Conservation (phyloP, 495 filamentous ascomycete genomes). For the Trichoderma asperelloides region DNA sequence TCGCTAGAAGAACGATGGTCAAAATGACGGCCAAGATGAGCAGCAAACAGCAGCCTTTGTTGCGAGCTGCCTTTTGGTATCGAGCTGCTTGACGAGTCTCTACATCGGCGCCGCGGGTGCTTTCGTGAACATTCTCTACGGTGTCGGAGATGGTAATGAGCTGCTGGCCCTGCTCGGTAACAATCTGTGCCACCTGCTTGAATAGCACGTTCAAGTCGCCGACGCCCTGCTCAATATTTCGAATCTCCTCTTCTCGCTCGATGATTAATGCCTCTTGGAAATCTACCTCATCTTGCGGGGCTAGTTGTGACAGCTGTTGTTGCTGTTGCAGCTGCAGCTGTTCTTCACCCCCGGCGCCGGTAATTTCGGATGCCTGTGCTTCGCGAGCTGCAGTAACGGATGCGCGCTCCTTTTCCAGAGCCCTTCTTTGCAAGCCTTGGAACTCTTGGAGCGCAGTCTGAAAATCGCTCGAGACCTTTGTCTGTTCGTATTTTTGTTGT, state of each 20-base stretch:
- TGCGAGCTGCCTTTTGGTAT: conserved; percentile 88
- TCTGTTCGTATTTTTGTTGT: conserved; percentile 70
- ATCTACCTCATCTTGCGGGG: conserved; percentile 90
- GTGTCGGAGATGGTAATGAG: conserved; percentile 85
- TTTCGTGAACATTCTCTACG: conserved; percentile 66
- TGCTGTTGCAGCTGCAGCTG: conserved; percentile 59
- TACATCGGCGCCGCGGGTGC: conserved; percentile 73
- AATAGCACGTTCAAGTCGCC: conserved; percentile 94
- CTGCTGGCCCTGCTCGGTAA: conserved; percentile 83
- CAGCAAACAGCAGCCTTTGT: conserved; percentile 85
- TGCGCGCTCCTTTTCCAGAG: conserved; percentile 85
- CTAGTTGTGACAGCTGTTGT: conserved; percentile 70
- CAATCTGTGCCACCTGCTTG: conserved; percentile 92
- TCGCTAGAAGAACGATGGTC: conserved; percentile 78
- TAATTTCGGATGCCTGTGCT: conserved; percentile 42
- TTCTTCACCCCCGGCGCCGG: conserved; percentile 24
- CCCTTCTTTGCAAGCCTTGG: conserved; percentile 77
- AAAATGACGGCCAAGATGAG: conserved; percentile 85
- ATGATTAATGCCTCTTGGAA: conserved; percentile 95
- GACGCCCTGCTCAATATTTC: conserved; percentile 92
- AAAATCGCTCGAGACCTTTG: conserved; percentile 89
- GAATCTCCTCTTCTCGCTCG: conserved; percentile 92
- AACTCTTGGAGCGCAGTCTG: conserved; percentile 79
- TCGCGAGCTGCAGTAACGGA: conserved; percentile 70
- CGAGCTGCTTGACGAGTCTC: conserved; percentile 75